Base-by-base conservation (phyloP, 2,329 filamentous ascomycete species). In the Tolypocladium nubicola region DNA sequence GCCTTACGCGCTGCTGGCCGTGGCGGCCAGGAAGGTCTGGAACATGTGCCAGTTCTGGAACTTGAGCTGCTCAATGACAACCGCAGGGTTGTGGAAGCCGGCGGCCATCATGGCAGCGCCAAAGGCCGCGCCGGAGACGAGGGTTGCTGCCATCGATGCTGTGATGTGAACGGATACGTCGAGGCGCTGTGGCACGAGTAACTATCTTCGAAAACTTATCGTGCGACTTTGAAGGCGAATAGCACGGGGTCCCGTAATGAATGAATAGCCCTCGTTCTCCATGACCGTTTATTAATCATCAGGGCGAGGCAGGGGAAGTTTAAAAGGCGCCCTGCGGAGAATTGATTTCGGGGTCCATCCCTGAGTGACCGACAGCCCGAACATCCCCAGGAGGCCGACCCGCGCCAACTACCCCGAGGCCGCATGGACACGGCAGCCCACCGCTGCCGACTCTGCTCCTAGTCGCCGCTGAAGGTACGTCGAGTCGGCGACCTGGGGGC, bases 31-130 rank as follows among this genome's bases (percentile, higher is more conserved):
- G 63, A 88, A 88, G 11, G 78, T 76, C 68, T 86, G 79, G 37
- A 85, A 66, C 85, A 88, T 88, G 66, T 85, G 83, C 69, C 80
- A 87, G 65, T 85, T 79, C 53, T 77, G 70, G 52, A 87, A 72
- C 30, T 73, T 76, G 71, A 88, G 78, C 71, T 88, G 86, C 10
- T 75, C 71, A 57, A 82, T 68, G 62, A 89, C 84, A 52, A 85
- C 75, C 0, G 77, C 72, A 0, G 85, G 85, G 41, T 79, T 73
- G 64, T 81, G 80, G 57, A 88, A 81, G 37, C 84, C 84, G 1
- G 84, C 77, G 4, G 77, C 79, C 38, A 81, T 75, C 49, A 87
- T 75, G 57, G 84, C 81, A 13, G 80, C 80, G 52, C 86, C 86
- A 62, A 88, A 87, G 52, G 78, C 74, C 45, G 76, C 77, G 30